Evolutionary conservation across 129 eudicot genomes (phyloP).

Genomic region (Pulicaria dysenterica): DNA sequence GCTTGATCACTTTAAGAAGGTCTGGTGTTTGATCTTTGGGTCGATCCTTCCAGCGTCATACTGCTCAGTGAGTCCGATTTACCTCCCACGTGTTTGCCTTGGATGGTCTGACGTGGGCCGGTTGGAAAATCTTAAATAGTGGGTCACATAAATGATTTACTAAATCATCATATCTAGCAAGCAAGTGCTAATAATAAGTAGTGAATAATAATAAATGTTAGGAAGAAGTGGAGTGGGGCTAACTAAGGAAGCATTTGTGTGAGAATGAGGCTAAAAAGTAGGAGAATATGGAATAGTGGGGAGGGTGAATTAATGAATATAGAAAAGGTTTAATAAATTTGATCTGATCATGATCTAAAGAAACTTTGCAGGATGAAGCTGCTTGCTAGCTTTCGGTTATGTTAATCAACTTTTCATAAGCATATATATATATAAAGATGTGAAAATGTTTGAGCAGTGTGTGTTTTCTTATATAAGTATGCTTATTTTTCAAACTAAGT

Average conservation of each 20-base stretch:
- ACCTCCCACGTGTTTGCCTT: too few species aligned
- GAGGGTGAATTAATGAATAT: slow-evolving; percentile 26
- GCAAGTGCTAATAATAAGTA: slow-evolving; percentile 20
- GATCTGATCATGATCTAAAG: slow-evolving; percentile 30
- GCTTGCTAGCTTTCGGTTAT: slow-evolving; percentile 36
- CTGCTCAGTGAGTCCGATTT: too few species aligned
- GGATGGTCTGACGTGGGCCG: too few species aligned
- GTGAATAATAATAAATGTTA: slow-evolving; percentile 14
- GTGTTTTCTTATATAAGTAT: background rate
- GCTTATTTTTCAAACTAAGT: background rate
- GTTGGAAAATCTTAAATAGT: too few species aligned
- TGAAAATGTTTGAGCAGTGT: background rate
- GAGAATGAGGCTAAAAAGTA: slow-evolving; percentile 22
- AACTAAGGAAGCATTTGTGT: slow-evolving; percentile 29
- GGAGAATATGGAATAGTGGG: slow-evolving; percentile 24
- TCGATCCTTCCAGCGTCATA: too few species aligned
- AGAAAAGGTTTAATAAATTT: slow-evolving; percentile 10
- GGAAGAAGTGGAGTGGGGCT: slow-evolving; percentile 32
- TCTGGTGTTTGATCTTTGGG: too few species aligned
- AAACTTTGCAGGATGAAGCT: slow-evolving; percentile 25
- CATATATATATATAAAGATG: slow-evolving; percentile 12
- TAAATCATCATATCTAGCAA: slow-evolving; percentile 3
- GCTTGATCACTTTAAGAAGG: too few species aligned
- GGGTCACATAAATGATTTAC: background rate
- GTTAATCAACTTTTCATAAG: slow-evolving; percentile 14